A percentile compares a stretch with the other conserved stretches of the same genome.
phyloP scores from a whole-genome alignment of 2,329 filamentous ascomycete species.

The Sclerotinia glacialis region DNA sequence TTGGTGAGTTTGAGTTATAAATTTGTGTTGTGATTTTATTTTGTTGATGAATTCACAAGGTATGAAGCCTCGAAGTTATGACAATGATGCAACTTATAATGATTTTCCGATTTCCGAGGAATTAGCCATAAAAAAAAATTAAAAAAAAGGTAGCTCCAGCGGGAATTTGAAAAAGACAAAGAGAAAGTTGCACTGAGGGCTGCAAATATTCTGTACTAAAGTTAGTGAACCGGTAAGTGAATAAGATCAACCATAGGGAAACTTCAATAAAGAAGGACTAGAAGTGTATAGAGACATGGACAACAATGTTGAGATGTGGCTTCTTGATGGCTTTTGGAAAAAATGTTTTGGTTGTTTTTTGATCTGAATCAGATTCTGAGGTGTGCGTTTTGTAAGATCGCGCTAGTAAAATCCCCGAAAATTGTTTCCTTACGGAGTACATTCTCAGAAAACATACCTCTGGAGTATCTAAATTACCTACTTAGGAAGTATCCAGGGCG shows the following conservation, averaged over 20 bases:
- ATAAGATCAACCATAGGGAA: constrained; percentile 19
- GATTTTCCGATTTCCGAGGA: background rate
- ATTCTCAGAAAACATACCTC: background rate
- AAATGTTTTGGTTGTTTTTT: background rate
- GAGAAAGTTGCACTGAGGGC: background rate
- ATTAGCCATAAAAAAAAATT: too few relatives aligned
- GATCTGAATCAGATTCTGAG: constrained; percentile 3
- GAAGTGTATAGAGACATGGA: constrained; percentile 27
- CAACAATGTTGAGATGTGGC: constrained; percentile 24
- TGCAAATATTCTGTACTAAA: background rate
- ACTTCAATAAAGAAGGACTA: constrained; percentile 26
- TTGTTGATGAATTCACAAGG: background rate
- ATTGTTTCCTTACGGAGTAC: too few relatives aligned
- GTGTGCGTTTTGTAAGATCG: background rate
- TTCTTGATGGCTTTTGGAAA: constrained; percentile 10
- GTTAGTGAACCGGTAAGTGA: constrained; percentile 6
- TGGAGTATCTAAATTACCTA: background rate
- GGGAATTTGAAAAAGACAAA: background rate
- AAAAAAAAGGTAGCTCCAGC: background rate
- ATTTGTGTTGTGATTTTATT: too few relatives aligned
- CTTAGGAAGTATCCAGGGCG: background rate
- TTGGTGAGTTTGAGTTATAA: background rate
- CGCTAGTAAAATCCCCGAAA: constrained; percentile 8
- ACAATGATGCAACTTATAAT: background rate
- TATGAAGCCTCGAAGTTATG: background rate